A percentile compares a stretch with the other conserved stretches of the same genome.
phyloP scores from a whole-genome alignment of 306 rosid genomes.

The Acacia acuminata region DNA sequence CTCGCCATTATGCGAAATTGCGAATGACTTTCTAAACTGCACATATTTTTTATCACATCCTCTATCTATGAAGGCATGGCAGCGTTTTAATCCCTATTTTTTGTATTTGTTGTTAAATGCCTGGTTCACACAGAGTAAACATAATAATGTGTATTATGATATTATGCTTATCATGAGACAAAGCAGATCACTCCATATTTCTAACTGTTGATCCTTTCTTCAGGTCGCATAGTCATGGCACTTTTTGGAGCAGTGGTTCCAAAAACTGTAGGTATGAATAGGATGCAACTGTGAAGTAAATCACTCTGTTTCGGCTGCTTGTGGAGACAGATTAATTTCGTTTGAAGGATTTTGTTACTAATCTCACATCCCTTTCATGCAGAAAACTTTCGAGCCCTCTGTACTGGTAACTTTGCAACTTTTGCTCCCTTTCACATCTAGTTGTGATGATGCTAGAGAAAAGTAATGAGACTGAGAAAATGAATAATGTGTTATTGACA shows the following conservation, averaged over 20 bases:
- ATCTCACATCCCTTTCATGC: slow-evolving; percentile 38
- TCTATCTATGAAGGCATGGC: slow-evolving; percentile 19
- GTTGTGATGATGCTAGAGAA: too few species aligned
- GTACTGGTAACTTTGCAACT: slow-evolving; percentile 69
- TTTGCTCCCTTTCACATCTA: slow-evolving; percentile 21
- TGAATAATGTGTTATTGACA: too few species aligned
- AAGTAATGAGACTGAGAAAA: too few species aligned
- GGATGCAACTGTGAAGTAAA: neutral
- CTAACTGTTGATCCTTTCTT: slow-evolving; percentile 9
- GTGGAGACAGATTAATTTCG: slow-evolving; percentile 19
- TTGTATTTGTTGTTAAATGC: neutral
- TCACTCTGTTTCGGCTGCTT: slow-evolving; percentile 13
- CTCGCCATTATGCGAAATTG: neutral
- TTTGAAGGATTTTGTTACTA: slow-evolving; percentile 32
- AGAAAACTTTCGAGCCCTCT: slow-evolving; percentile 70
- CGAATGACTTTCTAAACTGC: slow-evolving; percentile 3
- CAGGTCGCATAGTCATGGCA: slow-evolving; percentile 66
- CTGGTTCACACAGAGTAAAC: neutral
- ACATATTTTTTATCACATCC: slow-evolving; percentile 8
- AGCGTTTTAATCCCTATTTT: neutral
- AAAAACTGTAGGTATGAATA: slow-evolving; percentile 62
- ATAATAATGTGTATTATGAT: slow-evolving; percentile 6
- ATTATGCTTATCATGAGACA: neutral
- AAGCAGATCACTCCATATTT: neutral
- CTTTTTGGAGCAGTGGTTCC: slow-evolving; percentile 67